Evolutionary conservation across 169 alveolate species (phyloP), one percentile per base, ranked within the genome.

Genomic region (Plasmodium ovale): DNA sequence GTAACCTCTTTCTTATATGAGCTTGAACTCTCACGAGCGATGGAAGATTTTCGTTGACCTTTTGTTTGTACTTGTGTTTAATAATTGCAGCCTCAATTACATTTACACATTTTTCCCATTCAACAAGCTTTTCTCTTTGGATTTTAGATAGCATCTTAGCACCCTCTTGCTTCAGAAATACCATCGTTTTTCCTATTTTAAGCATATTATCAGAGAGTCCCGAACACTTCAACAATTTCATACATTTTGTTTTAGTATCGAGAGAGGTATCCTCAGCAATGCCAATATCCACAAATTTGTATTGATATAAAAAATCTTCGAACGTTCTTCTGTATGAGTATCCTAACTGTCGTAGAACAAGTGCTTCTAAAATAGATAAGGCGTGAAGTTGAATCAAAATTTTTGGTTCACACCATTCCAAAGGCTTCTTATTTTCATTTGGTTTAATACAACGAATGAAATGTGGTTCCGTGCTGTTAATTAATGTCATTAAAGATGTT

Each of bases 361-460:
- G 92, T n/a, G 98, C 98, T 65, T 96, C 98, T 29, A 96, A 92
- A 53, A 96, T 95, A 47, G 98, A 96, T n/a, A 96, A 93, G n/a
- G 98, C 98, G 73, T 96, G 97, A 19, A 96, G 93, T 87, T 96
- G 98, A 37, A 96, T 93, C 14, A 96, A 87, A 37, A 96, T 97
- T 71, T 96, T 96, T 31, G 97, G 95, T 64, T 94, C 92, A 47
- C 93, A 94, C 97, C 97, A 96, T 25, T 95, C 97, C 49, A 96
- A 79, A 19, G 98, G 97, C 77, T 95, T 89, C 92, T 96, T 96
- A 29, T 94, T 69, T 64, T 96, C 98, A 88, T 96, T 96, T 29
- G 98, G 98, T 91, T 96, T 96, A 54, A 96, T 94, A 91, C 98
- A 96, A 12, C 98, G 92, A 74, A 96, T 94, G 88, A 96, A 96